Evolutionary conservation across 495 filamentous ascomycete species (phyloP).

Genomic region (Cetradonia linearis): DNA sequence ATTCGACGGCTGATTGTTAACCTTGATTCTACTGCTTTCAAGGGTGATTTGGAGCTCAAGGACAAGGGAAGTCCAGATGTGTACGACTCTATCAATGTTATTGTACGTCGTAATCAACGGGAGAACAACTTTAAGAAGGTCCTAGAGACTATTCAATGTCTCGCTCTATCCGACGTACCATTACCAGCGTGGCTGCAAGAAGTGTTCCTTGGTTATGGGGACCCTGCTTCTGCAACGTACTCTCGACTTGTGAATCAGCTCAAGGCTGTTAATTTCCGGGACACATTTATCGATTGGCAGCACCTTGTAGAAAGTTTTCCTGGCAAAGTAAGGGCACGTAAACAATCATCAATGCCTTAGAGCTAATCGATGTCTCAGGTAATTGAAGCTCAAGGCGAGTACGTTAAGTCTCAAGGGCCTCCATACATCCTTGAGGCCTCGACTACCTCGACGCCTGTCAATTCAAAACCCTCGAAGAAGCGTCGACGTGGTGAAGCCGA

Average conservation of each 20-base stretch:
- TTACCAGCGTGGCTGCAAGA: slow-evolving; percentile 91
- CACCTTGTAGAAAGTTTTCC: slow-evolving; percentile 84
- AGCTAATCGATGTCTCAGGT: slow-evolving; percentile 32
- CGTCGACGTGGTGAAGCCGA: slow-evolving; percentile 64
- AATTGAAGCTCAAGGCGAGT: slow-evolving; percentile 63
- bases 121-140: slow-evolving; percentile 98
- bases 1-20: slow-evolving; percentile 66
- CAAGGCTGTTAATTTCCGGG: slow-evolving; percentile 71
- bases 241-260: slow-evolving; percentile 70
- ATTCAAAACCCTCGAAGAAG: slow-evolving; percentile 58
- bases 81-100: slow-evolving; percentile 77
- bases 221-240: slow-evolving; percentile 79
- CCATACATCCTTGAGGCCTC: slow-evolving; percentile 70
- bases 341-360: background rate
- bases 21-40: slow-evolving; percentile 70
- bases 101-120: slow-evolving; percentile 72
- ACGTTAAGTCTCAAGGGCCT: slow-evolving; percentile 65
- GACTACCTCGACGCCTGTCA: slow-evolving; percentile 35
- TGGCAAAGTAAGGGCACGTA: slow-evolving; percentile 41
- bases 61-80: slow-evolving; percentile 59
- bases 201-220: slow-evolving; percentile 92
- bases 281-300: slow-evolving; percentile 93
- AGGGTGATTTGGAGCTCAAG: slow-evolving; percentile 58
- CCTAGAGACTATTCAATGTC: slow-evolving; percentile 77
- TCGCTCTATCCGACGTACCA: slow-evolving; percentile 76